phyloP scores from a whole-genome alignment of 768 basidiomycete genomes.

The Amanita rubescens region DNA sequence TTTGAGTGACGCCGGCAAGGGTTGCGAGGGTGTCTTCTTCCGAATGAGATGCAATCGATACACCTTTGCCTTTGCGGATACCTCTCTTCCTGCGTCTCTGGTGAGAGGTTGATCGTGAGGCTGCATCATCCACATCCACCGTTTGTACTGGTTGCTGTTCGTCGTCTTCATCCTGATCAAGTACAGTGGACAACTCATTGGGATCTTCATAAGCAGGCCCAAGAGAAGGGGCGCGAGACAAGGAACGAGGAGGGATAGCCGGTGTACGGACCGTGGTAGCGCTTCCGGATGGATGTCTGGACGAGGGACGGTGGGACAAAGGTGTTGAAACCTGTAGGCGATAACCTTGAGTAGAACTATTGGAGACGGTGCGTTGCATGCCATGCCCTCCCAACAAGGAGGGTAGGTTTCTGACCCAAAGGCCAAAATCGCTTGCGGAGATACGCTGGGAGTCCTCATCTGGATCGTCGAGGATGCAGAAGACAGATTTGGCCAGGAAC shows the following conservation, averaged over 20 bases:
- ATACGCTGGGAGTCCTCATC: constrained; percentile 61
- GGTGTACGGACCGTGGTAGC: constrained; percentile 43
- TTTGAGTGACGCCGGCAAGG: constrained; percentile 74
- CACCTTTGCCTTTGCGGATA: constrained; percentile 73
- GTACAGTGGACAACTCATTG: constrained; percentile 45
- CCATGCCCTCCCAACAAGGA: constrained; percentile 51
- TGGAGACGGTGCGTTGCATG: constrained; percentile 54
- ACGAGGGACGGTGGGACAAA: constrained; percentile 63
- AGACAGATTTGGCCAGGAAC: constrained; percentile 77
- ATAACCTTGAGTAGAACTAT: constrained; percentile 57
- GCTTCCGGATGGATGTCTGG: constrained; percentile 50
- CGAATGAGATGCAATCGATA: constrained; percentile 24
- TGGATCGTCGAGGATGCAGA: constrained; percentile 67
- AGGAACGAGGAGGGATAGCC: constrained; percentile 42
- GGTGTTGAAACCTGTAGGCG: constrained; percentile 55
- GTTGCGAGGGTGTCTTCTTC: constrained; percentile 56
- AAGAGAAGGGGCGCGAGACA: constrained; percentile 61
- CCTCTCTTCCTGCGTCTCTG: constrained; percentile 82
- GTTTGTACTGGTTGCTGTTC: constrained; percentile 28
- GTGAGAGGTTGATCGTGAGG: constrained; percentile 60
- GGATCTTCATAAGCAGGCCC: constrained; percentile 40
- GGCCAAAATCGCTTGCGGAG: constrained; percentile 76
- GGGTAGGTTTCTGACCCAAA: constrained; percentile 82
- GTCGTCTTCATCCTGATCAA: constrained; percentile 38
- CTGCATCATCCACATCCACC: constrained; percentile 8